Base-by-base conservation (phyloP, 169 alveolate species). In the Fabrea salina region DNA sequence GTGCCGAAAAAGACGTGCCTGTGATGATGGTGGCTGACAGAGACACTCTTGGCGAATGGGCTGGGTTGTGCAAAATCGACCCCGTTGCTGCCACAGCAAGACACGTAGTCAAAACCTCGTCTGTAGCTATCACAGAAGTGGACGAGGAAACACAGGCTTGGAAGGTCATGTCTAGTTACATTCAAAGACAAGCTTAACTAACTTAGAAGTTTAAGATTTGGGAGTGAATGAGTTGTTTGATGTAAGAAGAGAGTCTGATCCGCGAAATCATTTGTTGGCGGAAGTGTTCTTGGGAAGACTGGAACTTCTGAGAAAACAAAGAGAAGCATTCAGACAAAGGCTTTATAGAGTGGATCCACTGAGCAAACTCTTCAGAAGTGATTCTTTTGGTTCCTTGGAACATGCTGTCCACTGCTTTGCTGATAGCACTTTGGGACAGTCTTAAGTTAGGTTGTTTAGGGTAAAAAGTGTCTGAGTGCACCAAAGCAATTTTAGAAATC, bases 371-470 rank as follows among this genome's bases (percentile, higher is more conserved):
- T 11, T 57, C 80, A 32, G 71, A 78, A 16, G 49, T 67, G 11
- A 68, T 44, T 59, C 44, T 30, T 37, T 74, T 56, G 27, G 51
- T 5, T 16, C 67, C 77, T 22, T 50, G 58, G 40, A 82, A 82
- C 8, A 82, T 39, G 8, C 39, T 35, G 30, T 58, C 30, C 5
- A 70, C 58, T 25, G 75, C 37, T 11, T 47, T 30, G 25, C 50
- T 72, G 16, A 82, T 75, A 37, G 61, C 80, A 27, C 27, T 19
- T 50, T 41, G 49, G 54, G 47, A 39, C 22, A 82, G 44, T 58
- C 87, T 72, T 51, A 50, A 56, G 54, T 82, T 82, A 11, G 80
- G 49, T 5, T 64, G 13, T 32, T 16, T 44, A 3, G 94, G 94
- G 3, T 64, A 76, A 68, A 68, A 68, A 16, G 58, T 80, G 30